These are phyloP conservation scores for Candolleomyces aberdarensis DNA, from an alignment of 768 basidiomycete genomes.

Conservation along the genomic window DNA sequence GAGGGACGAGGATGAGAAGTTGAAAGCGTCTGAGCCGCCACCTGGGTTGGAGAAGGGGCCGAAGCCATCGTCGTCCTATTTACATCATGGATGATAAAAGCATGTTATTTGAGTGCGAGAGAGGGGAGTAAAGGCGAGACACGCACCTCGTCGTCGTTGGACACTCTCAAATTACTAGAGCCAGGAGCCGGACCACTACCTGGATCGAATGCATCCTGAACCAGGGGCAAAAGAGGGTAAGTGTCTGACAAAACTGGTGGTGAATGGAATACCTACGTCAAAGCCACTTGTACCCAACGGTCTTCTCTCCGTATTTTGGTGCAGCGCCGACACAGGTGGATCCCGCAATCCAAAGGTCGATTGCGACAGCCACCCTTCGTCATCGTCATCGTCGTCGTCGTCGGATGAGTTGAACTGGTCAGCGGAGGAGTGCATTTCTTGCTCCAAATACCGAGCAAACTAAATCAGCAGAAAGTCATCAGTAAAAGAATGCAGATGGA, in stretches of 20 bases:
- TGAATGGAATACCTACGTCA: constrained; percentile 43
- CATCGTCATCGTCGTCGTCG: constrained; percentile 71
- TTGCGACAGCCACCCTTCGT: constrained; percentile 77
- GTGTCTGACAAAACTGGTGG: neutral
- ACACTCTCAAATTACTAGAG: constrained; percentile 1
- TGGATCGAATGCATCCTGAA: constrained; percentile 54
- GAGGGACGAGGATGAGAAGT: constrained; percentile 48
- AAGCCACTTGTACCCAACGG: constrained; percentile 44
- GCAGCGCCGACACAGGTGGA: constrained; percentile 46
- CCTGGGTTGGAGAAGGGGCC: constrained; percentile 64
- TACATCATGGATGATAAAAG: neutral
- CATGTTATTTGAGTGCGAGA: neutral
- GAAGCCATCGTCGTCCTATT: constrained; percentile 45
- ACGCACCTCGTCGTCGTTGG: neutral
- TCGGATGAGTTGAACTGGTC: constrained; percentile 45
- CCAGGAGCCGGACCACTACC: constrained; percentile 26
- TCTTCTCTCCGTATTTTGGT: constrained; percentile 40
- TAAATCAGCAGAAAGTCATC: constrained; percentile 22
- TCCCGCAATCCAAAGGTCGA: constrained; percentile 63
- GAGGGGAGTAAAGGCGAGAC: constrained; percentile 23
- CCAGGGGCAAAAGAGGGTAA: neutral
- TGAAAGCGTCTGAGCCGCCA: constrained; percentile 52
- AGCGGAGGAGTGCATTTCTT: constrained; percentile 61
- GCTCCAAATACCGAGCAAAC: constrained; percentile 80
- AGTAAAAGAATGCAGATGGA: constrained; percentile 6